A percentile compares a stretch with the other conserved stretches of the same genome.
These are phyloP conservation scores for Bjerkandera adusta DNA, from an alignment of 1,284 basidiomycete species.

Conservation along the genomic window DNA sequence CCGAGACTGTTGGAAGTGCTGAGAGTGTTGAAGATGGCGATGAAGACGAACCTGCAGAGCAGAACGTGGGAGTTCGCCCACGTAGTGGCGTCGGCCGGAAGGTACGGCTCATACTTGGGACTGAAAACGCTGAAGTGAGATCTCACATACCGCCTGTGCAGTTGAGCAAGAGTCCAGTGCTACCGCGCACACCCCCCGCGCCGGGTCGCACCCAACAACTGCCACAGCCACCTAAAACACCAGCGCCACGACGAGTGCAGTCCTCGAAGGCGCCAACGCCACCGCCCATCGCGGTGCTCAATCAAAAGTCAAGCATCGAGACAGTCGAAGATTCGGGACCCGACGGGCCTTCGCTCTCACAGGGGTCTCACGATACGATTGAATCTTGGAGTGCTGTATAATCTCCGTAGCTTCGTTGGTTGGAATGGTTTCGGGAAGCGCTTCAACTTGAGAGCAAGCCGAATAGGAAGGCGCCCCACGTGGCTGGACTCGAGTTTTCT, in stretches of 20 bases:
- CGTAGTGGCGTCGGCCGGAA: not conserved
- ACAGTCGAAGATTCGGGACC: slow-evolving; percentile 14
- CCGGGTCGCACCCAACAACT: slow-evolving; percentile 5
- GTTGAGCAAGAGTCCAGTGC: not conserved
- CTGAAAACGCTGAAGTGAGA: not conserved
- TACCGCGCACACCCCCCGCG: not conserved
- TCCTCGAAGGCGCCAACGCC: not conserved
- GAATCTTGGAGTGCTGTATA: slow-evolving; percentile 52
- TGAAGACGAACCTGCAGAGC: not conserved
- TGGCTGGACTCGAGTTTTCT: too few species aligned
- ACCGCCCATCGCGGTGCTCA: slow-evolving; percentile 4
- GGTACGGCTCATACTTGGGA: not conserved
- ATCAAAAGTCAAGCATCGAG: not conserved
- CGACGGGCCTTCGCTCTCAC: slow-evolving; percentile 26
- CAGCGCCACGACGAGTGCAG: not conserved
- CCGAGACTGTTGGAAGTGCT: not conserved
- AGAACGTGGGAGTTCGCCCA: not conserved
- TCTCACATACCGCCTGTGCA: not conserved
- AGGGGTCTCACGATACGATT: slow-evolving; percentile 46
- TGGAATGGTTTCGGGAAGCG: too few species aligned
- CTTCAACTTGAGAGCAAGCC: too few species aligned
- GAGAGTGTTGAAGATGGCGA: not conserved
- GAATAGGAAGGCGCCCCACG: too few species aligned
- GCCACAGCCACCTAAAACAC: not conserved
- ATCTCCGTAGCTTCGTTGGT: too few species aligned